Evolutionary conservation across 2,329 filamentous ascomycete genomes (phyloP), one percentile per base, ranked within the genome.

Genomic region (Cryphonectria nitschkei): DNA sequence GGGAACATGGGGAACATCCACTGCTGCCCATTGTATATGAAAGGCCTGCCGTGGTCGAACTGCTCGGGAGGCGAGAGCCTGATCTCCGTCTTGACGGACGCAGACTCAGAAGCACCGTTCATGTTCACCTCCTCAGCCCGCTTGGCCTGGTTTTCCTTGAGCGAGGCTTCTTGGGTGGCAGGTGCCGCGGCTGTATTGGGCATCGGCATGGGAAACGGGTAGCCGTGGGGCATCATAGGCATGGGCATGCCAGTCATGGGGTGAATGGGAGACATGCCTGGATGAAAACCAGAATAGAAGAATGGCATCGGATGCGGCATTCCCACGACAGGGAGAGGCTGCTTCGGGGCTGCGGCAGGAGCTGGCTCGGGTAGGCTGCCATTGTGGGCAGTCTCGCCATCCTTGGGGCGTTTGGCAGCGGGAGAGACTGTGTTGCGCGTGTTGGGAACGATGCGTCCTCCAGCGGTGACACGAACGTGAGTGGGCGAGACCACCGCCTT

Each of bases 401-500:
- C 86, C 70, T 82, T 86, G 68, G 79, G 74, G 78, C 82, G 83
- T 77, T 88, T 89, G 7, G 82, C 76, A 4, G 84, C 85, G 2
- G 87, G 87, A 11, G 88, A 89, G 6, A 81, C 80, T 2, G 84
- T 81, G 16, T 71, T 71, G 60, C 88, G 84, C 46, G 85, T 90
- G 75, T 91, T 91, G 65, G 89, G 89, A 1, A 92, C 89, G 75
- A 92, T 91, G 52, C 88, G 84, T 58, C 89, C 89, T 70, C 89
- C 89, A 71, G 89, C 89, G 29, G 89, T 92, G 65, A 92, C 89
- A 22, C 89, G 87, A 73, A 91, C 86, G 77, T 91, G 88, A 19
- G 88, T 89, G 9, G 89, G 89, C 46, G 89, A 92, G 5, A 88
- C 85, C n/a, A 91, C 89, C 14, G 89, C 88, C 76, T 89, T 89